Evolutionary conservation across 2,329 filamentous ascomycete genomes (phyloP).

Genomic region (Fusarium hainanense): DNA sequence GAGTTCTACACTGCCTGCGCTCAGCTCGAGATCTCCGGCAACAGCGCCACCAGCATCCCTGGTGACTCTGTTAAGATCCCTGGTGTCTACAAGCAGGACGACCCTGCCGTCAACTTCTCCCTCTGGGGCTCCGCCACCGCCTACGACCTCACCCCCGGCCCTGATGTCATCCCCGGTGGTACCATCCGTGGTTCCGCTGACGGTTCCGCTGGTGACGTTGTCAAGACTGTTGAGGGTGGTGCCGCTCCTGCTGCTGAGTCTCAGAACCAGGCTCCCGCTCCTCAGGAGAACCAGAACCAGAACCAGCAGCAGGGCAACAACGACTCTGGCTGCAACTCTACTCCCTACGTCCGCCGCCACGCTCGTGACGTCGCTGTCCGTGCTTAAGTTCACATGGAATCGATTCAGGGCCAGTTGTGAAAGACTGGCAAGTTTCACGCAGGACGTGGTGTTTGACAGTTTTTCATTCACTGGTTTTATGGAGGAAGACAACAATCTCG

Average conservation of each 20-base stretch:
- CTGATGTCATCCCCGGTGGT: constrained; percentile 19
- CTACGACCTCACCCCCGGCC: constrained; percentile 12
- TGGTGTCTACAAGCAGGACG: constrained; percentile 22
- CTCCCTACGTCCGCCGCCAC: constrained; percentile 12
- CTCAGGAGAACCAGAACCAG: neutral
- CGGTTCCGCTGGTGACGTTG: constrained; percentile 1
- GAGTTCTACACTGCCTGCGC: constrained; percentile 40
- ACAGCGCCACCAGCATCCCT: constrained; percentile 11
- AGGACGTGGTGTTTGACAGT: constrained; percentile 15
- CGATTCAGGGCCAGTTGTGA: constrained; percentile 2
- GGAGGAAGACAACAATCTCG: neutral
- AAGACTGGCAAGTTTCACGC: constrained; percentile 14
- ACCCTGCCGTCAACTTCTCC: constrained; percentile 19
- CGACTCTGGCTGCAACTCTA: neutral
- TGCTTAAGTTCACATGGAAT: neutral
- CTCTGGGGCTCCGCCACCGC: constrained; percentile 14
- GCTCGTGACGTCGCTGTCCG: constrained; percentile 1
- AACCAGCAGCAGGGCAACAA: neutral
- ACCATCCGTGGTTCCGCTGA: constrained; percentile 21
- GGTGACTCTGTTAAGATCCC: constrained; percentile 21
- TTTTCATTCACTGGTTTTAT: neutral
- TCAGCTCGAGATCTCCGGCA: constrained; percentile 30
- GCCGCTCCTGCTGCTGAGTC: neutral
- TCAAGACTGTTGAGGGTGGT: constrained; percentile 12
- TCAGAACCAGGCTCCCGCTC: neutral